Base-by-base conservation (phyloP, 2,329 filamentous ascomycete genomes). In the Exophiala phaeomuriformis region DNA sequence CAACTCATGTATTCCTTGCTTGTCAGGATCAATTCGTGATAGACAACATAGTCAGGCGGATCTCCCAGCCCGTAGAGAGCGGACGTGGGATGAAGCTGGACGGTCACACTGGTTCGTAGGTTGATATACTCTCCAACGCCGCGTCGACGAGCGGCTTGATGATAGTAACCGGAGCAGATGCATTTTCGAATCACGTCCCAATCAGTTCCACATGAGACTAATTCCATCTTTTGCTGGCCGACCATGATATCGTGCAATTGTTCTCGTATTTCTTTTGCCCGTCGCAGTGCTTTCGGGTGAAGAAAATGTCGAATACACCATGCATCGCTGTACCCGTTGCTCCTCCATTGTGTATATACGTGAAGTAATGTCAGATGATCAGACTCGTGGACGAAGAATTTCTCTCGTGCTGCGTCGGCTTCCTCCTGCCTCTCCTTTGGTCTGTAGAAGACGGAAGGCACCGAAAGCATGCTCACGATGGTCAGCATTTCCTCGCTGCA, bases 401-500 rank as follows among this genome's bases (percentile, higher is more conserved):
- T 97, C 68, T 98, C 93, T 30, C 91, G 83, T 33, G 93, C 90
- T 0, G 90, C 84, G 65, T 98, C 93, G 4, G 91, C 93, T 73
- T 98, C 93, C 66, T 98, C 93, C 65, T 95, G 87, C 1, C 93
- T 85, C 70, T 98, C 94, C 68, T 95, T 96, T 2, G 93, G 93
- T 4, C 94, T 83, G 73, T 96, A 97, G 72, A 97, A 98, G 30
- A 97, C 93, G 59, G 85, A 94, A 6, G 93, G 93, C 0, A 98
- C 93, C 0, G 89, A 95, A 5, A 98, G 80, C 93, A 98, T 97
- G 28, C 90, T 91, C 27, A 98, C 93, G 46, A 98, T 97, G 0
- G 90, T 97, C 27, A 96, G 81, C 86, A 98, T 96, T 71, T 98
- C 93, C 71, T 97, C 91, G 69, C 86, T 93, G 71, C 93, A 98